Base-by-base conservation (phyloP, 2,329 filamentous ascomycete genomes). In the Colletotrichum eremochloae region DNA sequence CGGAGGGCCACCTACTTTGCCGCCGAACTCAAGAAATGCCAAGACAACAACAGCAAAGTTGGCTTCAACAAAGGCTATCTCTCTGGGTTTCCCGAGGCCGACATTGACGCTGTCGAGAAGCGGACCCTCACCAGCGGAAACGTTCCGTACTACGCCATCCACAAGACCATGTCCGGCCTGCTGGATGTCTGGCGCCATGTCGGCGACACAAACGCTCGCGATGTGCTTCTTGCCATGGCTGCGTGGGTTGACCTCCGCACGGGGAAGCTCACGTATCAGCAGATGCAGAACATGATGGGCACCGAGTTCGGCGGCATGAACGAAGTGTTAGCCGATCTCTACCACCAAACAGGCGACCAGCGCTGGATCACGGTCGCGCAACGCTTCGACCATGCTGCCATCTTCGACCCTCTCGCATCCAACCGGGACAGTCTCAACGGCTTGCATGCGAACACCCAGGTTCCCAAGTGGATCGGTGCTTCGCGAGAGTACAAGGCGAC, bases 291-390 rank as follows among this genome's bases (percentile, higher is more conserved):
- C 2, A 80, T 88, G 77, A 74, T 88, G 73, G 76, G 80, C 6
- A 87, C 85, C 1, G 86, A 88, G 74, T 87, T 85, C 52, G 86
- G 86, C 11, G 86, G 86, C 42, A 88, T 88, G 85, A 86, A 86
- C 74, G 86, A 87, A 33, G 80, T 87, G 4, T 75, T 88, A 7
- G 81, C 86, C 1, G 82, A 86, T 50, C 77, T 88, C 14, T 86
- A 84, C 74, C 82, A 82, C 46, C 81, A 84, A 65, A 87, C 84
- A 0, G 82, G 82, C 2, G 81, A 88, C 66, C 75, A 80, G 42
- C 79, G 79, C 8, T 88, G 86, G 85, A 79, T 88, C 6, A 80
- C 79, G 1, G 81, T 80, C 0, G 86, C 86, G 1, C 80, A 84
- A 63, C 82, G 86, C 1, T 88, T 88, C 76, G 86, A 88, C 72